These are phyloP conservation scores for Penicillium waksmanii DNA, from an alignment of 495 filamentous ascomycete genomes.

Conservation along the genomic window DNA sequence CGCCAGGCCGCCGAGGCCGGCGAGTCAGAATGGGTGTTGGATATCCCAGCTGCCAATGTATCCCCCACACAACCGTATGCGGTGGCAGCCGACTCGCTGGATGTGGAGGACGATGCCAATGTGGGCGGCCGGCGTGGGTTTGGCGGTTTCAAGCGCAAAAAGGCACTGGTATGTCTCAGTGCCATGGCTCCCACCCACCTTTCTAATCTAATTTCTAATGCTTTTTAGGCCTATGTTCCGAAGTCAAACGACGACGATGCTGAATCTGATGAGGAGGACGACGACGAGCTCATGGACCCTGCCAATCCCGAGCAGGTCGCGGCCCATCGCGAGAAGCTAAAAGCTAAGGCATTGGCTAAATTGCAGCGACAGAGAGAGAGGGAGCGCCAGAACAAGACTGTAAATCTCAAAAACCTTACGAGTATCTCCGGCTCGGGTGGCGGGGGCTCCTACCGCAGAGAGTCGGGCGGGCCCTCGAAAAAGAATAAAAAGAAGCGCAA, in stretches of 20 bases:
- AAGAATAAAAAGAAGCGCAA: conserved; percentile 49
- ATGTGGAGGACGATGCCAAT: conserved; percentile 37
- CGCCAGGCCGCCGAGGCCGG: conserved; percentile 73
- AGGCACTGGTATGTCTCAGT: conserved; percentile 19
- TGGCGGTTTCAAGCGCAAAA: conserved; percentile 46
- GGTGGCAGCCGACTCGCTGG: conserved; percentile 41
- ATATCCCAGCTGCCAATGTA: conserved; percentile 27
- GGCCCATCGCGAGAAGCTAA: conserved; percentile 16
- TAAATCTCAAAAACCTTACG: conserved; percentile 14
- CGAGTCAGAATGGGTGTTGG: conserved; percentile 87
- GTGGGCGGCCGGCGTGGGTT: conserved; percentile 42
- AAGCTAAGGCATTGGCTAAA: neutral
- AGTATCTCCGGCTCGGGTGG: conserved; percentile 34
- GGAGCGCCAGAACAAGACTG: neutral
- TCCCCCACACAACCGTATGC: conserved; percentile 33
- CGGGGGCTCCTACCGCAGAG: neutral
- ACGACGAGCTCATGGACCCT: conserved; percentile 10
- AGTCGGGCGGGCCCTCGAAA: conserved; percentile 3
- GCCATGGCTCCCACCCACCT: neutral
- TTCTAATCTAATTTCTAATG: too few relatives aligned
- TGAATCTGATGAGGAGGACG: conserved; percentile 17
- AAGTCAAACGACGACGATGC: too few relatives aligned
- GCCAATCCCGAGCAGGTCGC: conserved; percentile 17
- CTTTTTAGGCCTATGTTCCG: too few relatives aligned
- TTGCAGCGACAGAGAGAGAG: neutral